phyloP scores from a whole-genome alignment of 805 yeast species.

The Tanozyma kutaoensis region DNA sequence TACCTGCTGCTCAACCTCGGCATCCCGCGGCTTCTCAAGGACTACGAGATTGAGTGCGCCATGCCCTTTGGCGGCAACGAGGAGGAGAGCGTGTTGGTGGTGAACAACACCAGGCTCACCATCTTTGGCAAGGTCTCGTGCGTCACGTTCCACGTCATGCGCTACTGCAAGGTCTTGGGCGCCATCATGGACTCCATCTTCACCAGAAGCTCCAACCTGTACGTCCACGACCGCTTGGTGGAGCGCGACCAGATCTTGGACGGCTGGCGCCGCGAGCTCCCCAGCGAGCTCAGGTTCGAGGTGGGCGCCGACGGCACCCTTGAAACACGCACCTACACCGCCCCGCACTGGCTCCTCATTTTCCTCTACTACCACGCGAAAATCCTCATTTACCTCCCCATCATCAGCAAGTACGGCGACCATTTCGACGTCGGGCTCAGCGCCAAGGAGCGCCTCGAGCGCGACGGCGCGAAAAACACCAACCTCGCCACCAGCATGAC shows the following conservation, averaged over 20 bases:
- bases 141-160: conserved; percentile 49
- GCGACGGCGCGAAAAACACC: conserved; percentile 21
- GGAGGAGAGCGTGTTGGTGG: conserved; percentile 42
- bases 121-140: conserved; percentile 61
- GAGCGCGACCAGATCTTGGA: conserved; percentile 56
- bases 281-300: conserved; percentile 46
- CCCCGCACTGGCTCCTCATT: conserved; percentile 11
- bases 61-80: conserved; percentile 49
- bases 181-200: conserved; percentile 59
- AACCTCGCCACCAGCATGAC: conserved; percentile 40
- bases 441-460: conserved; percentile 18
- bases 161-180: conserved; percentile 63
- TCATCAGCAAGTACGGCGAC: conserved; percentile 26
- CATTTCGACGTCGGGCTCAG: conserved; percentile 29
- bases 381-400: conserved; percentile 27
- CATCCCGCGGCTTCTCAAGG: conserved; percentile 69
- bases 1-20: conserved; percentile 69
- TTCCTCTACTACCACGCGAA: conserved; percentile 30
- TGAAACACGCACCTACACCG: conserved; percentile 9
- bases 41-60: conserved; percentile 77
- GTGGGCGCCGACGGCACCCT: conserved; percentile 45
- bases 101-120: conserved; percentile 44
- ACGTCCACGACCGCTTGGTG: conserved; percentile 14
- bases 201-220: conserved; percentile 34
- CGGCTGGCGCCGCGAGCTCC: conserved; percentile 65